A percentile compares a stretch with the other conserved stretches of the same genome.
Evolutionary conservation across 164 flowering plant species (phyloP).

Genomic region (Dillenia turbinata): DNA sequence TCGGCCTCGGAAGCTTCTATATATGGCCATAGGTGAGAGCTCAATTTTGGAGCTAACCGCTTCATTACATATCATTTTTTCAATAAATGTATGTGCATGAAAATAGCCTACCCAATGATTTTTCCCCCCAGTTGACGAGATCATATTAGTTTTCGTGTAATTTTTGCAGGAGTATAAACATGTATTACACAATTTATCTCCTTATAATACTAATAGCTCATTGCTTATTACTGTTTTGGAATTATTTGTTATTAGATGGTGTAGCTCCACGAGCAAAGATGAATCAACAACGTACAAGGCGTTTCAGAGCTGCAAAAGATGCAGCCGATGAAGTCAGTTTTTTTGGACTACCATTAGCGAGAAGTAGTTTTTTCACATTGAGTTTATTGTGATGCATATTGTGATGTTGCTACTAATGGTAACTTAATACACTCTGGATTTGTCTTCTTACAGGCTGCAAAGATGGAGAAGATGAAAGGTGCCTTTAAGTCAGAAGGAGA

Average conservation of each 20-base stretch:
- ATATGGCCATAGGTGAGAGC: constrained; percentile 48
- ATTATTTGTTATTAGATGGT: constrained; percentile 28
- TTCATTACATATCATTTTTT: not conserved
- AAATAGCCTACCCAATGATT: no score
- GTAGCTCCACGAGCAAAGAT: constrained; percentile 55
- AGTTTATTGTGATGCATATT: no score
- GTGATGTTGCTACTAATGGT: not conserved
- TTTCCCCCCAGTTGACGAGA: no score
- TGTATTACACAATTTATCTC: not conserved
- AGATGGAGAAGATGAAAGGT: constrained; percentile 18
- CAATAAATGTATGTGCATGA: not conserved
- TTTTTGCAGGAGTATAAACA: not conserved
- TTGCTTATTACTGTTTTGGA: not conserved
- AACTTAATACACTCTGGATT: not conserved
- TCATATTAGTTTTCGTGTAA: not conserved
- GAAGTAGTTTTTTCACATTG: not conserved
- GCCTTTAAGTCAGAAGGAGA: constrained; percentile 14
- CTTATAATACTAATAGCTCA: not conserved
- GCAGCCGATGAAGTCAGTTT: constrained; percentile 27
- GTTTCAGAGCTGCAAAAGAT: constrained; percentile 47
- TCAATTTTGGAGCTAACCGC: not conserved
- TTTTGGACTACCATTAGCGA: not conserved
- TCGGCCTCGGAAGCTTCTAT: constrained; percentile 47
- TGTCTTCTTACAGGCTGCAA: constrained; percentile 12
- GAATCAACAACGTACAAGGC: constrained; percentile 51